These are phyloP conservation scores for Soucietia sequanensis DNA, from an alignment of 805 yeast species.

Conservation along the genomic window DNA sequence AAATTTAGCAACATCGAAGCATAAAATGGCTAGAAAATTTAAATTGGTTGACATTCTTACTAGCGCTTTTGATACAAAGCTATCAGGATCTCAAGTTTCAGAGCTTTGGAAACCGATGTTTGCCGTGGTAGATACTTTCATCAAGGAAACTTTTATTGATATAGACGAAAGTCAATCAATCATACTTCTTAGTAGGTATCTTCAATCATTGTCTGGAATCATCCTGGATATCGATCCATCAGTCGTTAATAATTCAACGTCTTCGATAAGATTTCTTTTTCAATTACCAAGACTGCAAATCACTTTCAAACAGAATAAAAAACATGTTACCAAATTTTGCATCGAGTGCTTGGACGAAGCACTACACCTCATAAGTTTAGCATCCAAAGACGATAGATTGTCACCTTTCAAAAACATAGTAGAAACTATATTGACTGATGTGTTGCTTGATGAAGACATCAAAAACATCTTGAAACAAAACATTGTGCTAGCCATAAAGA, in stretches of 20 bases:
- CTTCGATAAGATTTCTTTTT: conserved; percentile 19
- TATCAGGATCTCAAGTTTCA: conserved; percentile 4
- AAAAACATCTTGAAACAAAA: neutral
- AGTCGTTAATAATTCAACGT: conserved; percentile 21
- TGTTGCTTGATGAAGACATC: conserved; percentile 1
- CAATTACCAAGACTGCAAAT: conserved; percentile 20
- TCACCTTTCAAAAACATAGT: neutral
- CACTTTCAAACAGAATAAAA: conserved; percentile 27
- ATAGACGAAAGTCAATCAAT: conserved; percentile 31
- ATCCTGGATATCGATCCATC: neutral
- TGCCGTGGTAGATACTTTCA: conserved; percentile 38
- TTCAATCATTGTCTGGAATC: neutral
- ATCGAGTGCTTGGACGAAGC: conserved; percentile 19
- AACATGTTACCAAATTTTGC: conserved; percentile 24
- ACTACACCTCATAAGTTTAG: conserved; percentile 2
- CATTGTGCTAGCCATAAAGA: no score
- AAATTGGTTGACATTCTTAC: conserved; percentile 16
- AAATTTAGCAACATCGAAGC: conserved; percentile 30
- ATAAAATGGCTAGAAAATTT: conserved; percentile 34
- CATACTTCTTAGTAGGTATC: conserved; percentile 3
- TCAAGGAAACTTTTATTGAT: conserved; percentile 22
- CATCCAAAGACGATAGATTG: neutral
- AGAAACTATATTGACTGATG: neutral
- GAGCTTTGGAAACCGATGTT: conserved; percentile 10
- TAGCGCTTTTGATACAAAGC: no score